Percentiles rank a stretch among this genome's conserved stretches.
phyloP scores from a whole-genome alignment of 495 filamentous ascomycete genomes.

The Talaromyces trachyspermus region DNA sequence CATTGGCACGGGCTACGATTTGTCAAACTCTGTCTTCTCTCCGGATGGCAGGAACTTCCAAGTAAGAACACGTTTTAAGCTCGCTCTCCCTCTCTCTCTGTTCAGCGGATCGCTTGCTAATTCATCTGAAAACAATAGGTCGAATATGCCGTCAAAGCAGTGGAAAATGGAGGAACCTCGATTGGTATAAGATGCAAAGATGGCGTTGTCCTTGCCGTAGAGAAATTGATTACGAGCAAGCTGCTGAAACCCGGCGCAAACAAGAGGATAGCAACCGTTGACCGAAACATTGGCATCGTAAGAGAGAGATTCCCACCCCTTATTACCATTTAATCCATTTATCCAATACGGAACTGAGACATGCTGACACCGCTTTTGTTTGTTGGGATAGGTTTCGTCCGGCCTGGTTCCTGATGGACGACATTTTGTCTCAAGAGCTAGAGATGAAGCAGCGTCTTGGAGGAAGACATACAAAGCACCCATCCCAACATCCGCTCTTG shows the following conservation, averaged over 20 bases:
- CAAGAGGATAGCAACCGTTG: constrained; percentile 91
- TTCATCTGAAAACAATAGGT: constrained; percentile 42
- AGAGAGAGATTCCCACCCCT: constrained; percentile 21
- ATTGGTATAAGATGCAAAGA: constrained; percentile 96
- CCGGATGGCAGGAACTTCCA: constrained; percentile 99
- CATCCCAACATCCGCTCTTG: constrained; percentile 78
- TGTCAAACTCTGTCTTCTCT: constrained; percentile 98
- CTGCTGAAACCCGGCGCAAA: constrained; percentile 88
- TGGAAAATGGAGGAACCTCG: constrained; percentile 95
- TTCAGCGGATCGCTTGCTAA: constrained; percentile 9
- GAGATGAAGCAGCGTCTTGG: constrained; percentile 88
- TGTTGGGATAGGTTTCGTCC: constrained; percentile 63
- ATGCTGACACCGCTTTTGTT: constrained; percentile 1
- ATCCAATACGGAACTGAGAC: neutral
- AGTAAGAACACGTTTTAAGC: constrained; percentile 29
- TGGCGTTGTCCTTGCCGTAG: constrained; percentile 90
- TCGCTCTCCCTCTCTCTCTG: constrained; percentile 2
- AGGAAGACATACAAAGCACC: constrained; percentile 84
- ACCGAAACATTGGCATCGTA: constrained; percentile 91
- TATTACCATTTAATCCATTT: neutral
- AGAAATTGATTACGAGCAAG: constrained; percentile 94
- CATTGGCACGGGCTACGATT: constrained; percentile 98
- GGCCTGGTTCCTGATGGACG: constrained; percentile 91
- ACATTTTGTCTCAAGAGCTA: constrained; percentile 88
- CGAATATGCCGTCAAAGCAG: constrained; percentile 97